These are phyloP conservation scores for Castanospermum australe DNA, from an alignment of 306 rosid species.

Conservation along the genomic window DNA sequence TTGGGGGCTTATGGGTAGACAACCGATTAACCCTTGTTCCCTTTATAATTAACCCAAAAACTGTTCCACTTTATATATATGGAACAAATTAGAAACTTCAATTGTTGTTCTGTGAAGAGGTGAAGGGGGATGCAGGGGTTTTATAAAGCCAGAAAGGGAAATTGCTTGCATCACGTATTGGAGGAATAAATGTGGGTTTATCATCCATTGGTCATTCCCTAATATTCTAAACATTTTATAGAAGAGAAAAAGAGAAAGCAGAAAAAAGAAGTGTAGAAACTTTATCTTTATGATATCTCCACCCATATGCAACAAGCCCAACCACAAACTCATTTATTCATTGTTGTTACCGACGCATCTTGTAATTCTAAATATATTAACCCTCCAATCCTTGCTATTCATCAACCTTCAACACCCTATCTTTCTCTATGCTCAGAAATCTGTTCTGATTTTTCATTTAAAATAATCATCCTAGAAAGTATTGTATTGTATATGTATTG, in stretches of 20 bases:
- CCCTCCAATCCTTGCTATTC: constrained; percentile 36
- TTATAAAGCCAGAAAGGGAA: constrained; percentile 53
- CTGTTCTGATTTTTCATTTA: not conserved
- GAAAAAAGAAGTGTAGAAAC: constrained; percentile 39
- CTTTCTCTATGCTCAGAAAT: not conserved
- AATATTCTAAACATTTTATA: constrained; percentile 47
- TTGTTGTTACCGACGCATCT: constrained; percentile 62
- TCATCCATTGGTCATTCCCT: constrained; percentile 45
- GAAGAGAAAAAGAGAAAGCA: constrained; percentile 42
- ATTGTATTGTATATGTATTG: not conserved
- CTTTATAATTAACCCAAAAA: too few relatives aligned
- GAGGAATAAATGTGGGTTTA: constrained; percentile 70
- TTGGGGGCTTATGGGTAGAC: not conserved
- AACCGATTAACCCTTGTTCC: not conserved
- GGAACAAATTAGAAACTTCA: constrained; percentile 10
- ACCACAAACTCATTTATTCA: constrained; percentile 40
- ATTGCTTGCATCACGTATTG: constrained; percentile 40
- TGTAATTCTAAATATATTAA: constrained; percentile 49
- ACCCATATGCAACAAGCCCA: constrained; percentile 45
- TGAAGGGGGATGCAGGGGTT: constrained; percentile 33
- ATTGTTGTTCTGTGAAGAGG: constrained; percentile 29
- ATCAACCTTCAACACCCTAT: constrained; percentile 8
- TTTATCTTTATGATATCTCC: constrained; percentile 48
- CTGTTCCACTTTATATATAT: not conserved
- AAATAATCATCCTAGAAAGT: not conserved